Base-by-base conservation (phyloP, 2,329 filamentous ascomycete species). In the Daldinia sp. region DNA sequence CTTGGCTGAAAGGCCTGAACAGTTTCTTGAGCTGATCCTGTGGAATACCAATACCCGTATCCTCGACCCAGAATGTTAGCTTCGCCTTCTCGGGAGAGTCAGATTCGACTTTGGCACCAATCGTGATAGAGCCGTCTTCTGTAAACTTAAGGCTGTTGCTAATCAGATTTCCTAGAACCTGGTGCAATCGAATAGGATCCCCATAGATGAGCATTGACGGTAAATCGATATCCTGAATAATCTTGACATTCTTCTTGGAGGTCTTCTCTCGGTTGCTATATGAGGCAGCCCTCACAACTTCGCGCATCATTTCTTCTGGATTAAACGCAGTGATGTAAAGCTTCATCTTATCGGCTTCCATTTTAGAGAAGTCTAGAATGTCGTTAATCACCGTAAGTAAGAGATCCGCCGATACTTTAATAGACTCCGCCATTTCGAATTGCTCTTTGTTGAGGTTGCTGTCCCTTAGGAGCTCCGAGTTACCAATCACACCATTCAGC, bases 71-170 rank as follows among this genome's bases (percentile, higher is more conserved):
- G 74, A 94, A 95, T 1, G 90, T 93, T 57, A 97, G 82, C 23
- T 88, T 89, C 5, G 93, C 88, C 60, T 84, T 85, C 35, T 91
- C 87, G 11, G 85, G 82, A 8, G 87, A 89, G 73, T 97, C 91
- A 6, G 82, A 81, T 45, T 93, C 88, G 17, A 93, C 85, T 21
- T 85, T 85, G 3, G 93, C 92, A 47, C 88, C 88, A 52, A 97
- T 92, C 0, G 92, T 96, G 61, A 97, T 91, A 0, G 90, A 91
- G 0, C 94, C 94, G 60, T 90, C 85, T 59, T 94, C 91, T 0
- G 94, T 97, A 74, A 97, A 97, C 74, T 97, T 97, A 77, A 97
- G 90, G 73, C 91, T 94, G 79, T 97, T 97, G 66, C 91, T 91
- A 41, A 97, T 90, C 23, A 97, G 84, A 72, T 97, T 97, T 68